Evolutionary conservation across 192 early-diverging fungal genomes (phyloP).

Genomic region (Chytriomyces sp.): DNA sequence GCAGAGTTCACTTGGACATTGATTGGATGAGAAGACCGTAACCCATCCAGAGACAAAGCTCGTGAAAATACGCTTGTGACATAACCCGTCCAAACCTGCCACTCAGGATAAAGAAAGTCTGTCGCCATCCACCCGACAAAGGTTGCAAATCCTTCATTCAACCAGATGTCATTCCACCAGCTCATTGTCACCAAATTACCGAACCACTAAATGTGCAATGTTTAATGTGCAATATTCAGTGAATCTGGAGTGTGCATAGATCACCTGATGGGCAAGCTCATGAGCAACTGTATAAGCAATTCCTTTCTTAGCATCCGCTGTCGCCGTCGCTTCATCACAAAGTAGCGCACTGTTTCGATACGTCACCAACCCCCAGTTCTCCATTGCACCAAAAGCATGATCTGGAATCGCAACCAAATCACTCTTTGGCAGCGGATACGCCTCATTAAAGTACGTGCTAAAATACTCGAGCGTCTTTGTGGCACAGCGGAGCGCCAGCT

Average conservation of each 20-base stretch:
- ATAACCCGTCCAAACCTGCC: slow-evolving; percentile 90
- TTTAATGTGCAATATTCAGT: too few species aligned
- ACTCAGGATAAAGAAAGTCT: slow-evolving; percentile 90
- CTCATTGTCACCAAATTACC: slow-evolving; percentile 90
- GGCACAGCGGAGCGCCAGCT: slow-evolving; percentile 81
- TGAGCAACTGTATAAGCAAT: slow-evolving; percentile 91
- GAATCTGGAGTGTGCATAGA: slow-evolving; percentile 69
- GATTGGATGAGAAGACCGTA: slow-evolving; percentile 90
- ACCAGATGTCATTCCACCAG: slow-evolving; percentile 91
- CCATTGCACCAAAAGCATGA: slow-evolving; percentile 67
- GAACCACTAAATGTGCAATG: slow-evolving; percentile 54
- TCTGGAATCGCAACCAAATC: slow-evolving; percentile 90
- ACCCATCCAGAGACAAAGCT: slow-evolving; percentile 78
- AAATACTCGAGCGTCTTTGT: slow-evolving; percentile 82
- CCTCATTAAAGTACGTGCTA: slow-evolving; percentile 81
- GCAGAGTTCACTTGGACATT: slow-evolving; percentile 84
- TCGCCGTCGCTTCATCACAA: slow-evolving; percentile 79
- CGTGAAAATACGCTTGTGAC: slow-evolving; percentile 76
- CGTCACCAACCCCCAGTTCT: slow-evolving; percentile 97
- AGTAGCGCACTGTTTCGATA: slow-evolving; percentile 83
- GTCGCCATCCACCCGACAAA: slow-evolving; percentile 90
- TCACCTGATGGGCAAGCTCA: slow-evolving; percentile 76
- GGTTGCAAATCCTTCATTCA: slow-evolving; percentile 97
- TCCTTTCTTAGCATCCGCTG: slow-evolving; percentile 74
- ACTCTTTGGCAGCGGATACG: slow-evolving; percentile 79